A percentile compares a stretch with the other conserved stretches of the same genome.
Conservation (phyloP, 228 moss, liverwort and hornwort species). For the Sphagnum magellanicum region DNA sequence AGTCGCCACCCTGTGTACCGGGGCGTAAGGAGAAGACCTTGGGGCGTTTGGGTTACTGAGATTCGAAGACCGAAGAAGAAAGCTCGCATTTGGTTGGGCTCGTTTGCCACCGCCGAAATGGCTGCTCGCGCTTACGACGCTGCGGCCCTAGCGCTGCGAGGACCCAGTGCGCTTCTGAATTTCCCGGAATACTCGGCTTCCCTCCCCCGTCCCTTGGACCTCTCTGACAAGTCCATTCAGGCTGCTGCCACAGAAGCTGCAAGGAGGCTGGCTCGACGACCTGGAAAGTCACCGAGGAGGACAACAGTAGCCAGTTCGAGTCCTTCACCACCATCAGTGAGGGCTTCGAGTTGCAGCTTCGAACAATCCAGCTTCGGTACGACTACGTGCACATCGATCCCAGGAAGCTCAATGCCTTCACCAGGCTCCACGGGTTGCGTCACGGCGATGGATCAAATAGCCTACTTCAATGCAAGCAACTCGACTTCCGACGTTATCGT, state of each 20-base stretch:
- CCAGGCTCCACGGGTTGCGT: no score
- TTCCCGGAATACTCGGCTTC: constrained; percentile 44
- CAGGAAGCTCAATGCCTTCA: not conserved
- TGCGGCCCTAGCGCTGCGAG: constrained; percentile 58
- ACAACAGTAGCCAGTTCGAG: no score
- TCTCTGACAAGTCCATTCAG: constrained; percentile 53
- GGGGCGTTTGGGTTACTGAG: constrained; percentile 73
- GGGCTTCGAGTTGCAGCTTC: not conserved
- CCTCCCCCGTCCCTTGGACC: constrained; percentile 28
- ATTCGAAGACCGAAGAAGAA: constrained; percentile 65
- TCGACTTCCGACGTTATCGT: no score
- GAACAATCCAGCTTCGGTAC: not conserved
- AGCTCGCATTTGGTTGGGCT: constrained; percentile 64
- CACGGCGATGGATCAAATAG: no score
- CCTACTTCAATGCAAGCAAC: no score
- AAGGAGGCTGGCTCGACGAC: constrained; percentile 9
- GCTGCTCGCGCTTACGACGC: constrained; percentile 63
- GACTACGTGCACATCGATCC: not conserved
- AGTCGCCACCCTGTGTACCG: constrained; percentile 49
- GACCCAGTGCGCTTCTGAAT: constrained; percentile 43
- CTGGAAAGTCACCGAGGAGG: not conserved
- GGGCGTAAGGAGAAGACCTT: constrained; percentile 49
- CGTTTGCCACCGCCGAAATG: constrained; percentile 62
- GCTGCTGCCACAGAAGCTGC: constrained; percentile 53
- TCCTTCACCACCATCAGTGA: no score